Evolutionary conservation across 129 eudicot species (phyloP).

Genomic region (Arctium minus): DNA sequence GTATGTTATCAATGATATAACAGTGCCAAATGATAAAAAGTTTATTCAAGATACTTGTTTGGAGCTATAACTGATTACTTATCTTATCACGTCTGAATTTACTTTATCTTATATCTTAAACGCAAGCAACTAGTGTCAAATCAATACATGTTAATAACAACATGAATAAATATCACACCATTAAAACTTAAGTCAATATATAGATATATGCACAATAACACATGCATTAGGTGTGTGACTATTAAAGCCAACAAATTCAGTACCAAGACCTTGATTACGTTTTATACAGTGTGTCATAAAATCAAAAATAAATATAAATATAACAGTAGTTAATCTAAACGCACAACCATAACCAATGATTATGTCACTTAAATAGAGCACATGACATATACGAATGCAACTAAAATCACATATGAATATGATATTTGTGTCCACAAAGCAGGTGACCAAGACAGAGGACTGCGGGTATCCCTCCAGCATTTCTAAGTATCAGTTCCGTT

Average conservation of each 20-base stretch:
- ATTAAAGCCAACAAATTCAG: neutral
- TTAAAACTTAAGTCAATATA: no score
- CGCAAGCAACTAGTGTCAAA: no score
- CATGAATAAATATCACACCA: no score
- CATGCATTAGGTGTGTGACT: neutral
- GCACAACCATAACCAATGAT: neutral
- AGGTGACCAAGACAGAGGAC: no score
- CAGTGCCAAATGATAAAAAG: neutral
- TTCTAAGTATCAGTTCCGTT: no score
- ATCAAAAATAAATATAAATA: neutral
- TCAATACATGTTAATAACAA: no score
- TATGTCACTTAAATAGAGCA: neutral
- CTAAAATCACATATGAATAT: neutral
- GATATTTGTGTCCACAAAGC: no score
- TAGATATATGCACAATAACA: no score
- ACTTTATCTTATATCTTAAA: no score
- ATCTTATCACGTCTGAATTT: no score
- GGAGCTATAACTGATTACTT: neutral
- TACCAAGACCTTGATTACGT: neutral
- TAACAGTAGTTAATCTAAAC: neutral
- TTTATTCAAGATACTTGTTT: neutral
- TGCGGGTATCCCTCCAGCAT: no score
- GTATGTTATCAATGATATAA: neutral
- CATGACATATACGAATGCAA: neutral
- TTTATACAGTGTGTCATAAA: neutral